Evolutionary conservation across 441 rosid species (phyloP), one percentile per base, ranked within the genome.

Genomic region (Jatropha podagrica): DNA sequence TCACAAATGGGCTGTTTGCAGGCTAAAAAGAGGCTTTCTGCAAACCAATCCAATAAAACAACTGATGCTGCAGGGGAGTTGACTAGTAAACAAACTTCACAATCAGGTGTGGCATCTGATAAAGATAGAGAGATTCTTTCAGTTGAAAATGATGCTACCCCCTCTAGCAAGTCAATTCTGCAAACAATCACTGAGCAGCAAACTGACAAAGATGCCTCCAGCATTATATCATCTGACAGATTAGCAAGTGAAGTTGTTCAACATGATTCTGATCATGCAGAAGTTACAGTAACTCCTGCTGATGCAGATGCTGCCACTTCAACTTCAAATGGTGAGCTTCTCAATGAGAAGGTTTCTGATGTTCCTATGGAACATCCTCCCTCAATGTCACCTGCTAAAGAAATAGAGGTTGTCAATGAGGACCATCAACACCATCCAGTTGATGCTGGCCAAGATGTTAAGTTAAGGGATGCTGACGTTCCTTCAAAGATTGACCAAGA

Each of bases 11-110:
- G 65, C 46, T 78, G 49, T 75, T 78, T 82, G 71, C 83, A 91
- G 97, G 91, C 86, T 79, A 83, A 85, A 58, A 88, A 87, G 82
- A 84, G 73, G 74, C 77, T 76, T 62, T 76, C 89, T 49, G 52
- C 76, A 60, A 86, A 84, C 23, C 85, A 85, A 77, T 78, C 85
- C 78, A 78, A 81, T 62, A 83, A 68, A 38, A 68, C 75, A 72
- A 79, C 74, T 79, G 86, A 83, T 78, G 20, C 77, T 74, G 67
- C 77, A 72, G 69, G 68, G 69, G 90, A 88, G 65, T 87, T 79
- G 72, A 67, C 77, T 74, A 73, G 61, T 74, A 68, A 78, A 65
- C 78, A 76, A 68, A 80, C 78, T 60, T 72, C 84, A 70, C 84
- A 83, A 69, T 58, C 80, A 60, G 87, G 85, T 48, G 75, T 51